Conservation (phyloP, 1,139 yeast genomes). For the Candida dubliniensis region DNA sequence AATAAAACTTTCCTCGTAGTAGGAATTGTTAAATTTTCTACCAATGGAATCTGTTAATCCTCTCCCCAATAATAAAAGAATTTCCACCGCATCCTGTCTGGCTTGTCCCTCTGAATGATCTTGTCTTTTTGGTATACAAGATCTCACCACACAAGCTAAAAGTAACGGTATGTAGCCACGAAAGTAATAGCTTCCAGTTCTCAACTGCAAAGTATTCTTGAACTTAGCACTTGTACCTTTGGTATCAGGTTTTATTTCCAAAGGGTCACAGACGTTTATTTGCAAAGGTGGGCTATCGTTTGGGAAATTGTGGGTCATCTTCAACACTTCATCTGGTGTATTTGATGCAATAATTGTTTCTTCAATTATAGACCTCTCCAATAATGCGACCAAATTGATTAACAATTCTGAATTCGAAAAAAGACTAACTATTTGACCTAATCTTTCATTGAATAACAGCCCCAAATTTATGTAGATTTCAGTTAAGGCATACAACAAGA, state of each 20-base stretch:
- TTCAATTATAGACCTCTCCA: slow-evolving; percentile 54
- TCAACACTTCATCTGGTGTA: slow-evolving; percentile 49
- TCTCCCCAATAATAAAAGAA: slow-evolving; percentile 38
- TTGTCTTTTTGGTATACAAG: slow-evolving; percentile 46
- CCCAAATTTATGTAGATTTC: slow-evolving; percentile 57
- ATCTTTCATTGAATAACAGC: slow-evolving; percentile 48
- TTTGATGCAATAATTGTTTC: slow-evolving; percentile 51
- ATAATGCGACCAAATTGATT: slow-evolving; percentile 39
- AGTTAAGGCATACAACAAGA: slow-evolving; percentile 46
- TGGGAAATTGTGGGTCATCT: slow-evolving; percentile 38
- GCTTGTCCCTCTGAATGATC: slow-evolving; percentile 34
- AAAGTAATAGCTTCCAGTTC: slow-evolving; percentile 50
- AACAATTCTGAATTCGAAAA: slow-evolving; percentile 36
- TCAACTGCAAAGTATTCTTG: slow-evolving; percentile 60
- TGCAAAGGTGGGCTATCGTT: slow-evolving; percentile 37
- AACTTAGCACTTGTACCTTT: slow-evolving; percentile 52
- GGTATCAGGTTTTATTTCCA: slow-evolving; percentile 28
- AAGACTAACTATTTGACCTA: slow-evolving; percentile 44
- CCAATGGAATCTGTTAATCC: slow-evolving; percentile 28
- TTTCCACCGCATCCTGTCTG: slow-evolving; percentile 41
- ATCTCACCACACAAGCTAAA: slow-evolving; percentile 40
- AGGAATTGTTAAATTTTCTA: slow-evolving; percentile 21
- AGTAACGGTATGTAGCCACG: slow-evolving; percentile 50
- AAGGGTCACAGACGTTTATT: slow-evolving; percentile 35
- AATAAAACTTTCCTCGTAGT: slow-evolving; percentile 25